Evolutionary conservation across 2,329 filamentous ascomycete species (phyloP).

Genomic region (Colletotrichum kahawae): DNA sequence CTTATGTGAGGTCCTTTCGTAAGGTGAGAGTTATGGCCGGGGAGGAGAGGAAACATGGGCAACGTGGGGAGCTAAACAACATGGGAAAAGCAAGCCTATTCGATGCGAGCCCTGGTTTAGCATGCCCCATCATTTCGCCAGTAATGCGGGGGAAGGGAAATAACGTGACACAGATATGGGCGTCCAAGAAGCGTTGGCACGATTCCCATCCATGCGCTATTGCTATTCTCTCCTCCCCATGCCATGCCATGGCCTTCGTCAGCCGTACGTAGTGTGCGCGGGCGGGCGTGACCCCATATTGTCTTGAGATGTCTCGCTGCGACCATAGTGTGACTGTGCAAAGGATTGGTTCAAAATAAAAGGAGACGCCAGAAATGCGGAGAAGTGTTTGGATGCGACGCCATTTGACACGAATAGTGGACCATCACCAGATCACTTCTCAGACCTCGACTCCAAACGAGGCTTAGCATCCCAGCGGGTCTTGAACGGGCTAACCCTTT

Average conservation of each 20-base stretch:
- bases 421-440: slow-evolving; percentile 15
- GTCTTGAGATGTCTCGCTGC: not conserved
- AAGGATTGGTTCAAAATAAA: not conserved
- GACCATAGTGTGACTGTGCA: not conserved
- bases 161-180: not conserved
- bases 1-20: not conserved
- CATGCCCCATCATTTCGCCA: not conserved
- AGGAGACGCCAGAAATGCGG: not conserved
- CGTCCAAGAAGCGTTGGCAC: not conserved
- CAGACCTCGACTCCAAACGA: not conserved
- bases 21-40: not conserved
- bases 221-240: not conserved
- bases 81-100: not conserved
- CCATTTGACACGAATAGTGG: slow-evolving; percentile 5
- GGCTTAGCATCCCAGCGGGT: not conserved
- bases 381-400: slow-evolving; percentile 5
- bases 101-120: not conserved
- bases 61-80: not conserved
- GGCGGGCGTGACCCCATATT: not conserved
- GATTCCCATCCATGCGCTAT: not conserved
- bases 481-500: not conserved
- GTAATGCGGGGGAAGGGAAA: slow-evolving; percentile 15
- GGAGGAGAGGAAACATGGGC: not conserved
- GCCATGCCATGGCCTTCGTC: not conserved
- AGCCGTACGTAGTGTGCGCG: not conserved